Percentiles rank a stretch among this genome's conserved stretches.
phyloP scores from a whole-genome alignment of 2,329 filamentous ascomycete species.

The Trichoderma atroviride region DNA sequence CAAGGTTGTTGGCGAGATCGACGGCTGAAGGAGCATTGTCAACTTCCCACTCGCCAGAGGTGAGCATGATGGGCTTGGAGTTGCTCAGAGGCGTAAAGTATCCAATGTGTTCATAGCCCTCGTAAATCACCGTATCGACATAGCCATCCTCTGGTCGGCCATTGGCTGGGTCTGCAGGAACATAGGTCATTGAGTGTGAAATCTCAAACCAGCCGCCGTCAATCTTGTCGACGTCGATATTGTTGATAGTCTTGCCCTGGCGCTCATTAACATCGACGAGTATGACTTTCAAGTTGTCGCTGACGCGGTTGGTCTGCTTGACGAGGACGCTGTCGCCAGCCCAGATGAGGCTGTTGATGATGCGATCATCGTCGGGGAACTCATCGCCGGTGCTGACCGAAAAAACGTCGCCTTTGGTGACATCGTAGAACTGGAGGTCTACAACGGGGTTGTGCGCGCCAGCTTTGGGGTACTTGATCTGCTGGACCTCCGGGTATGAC shows the following conservation, averaged over 20 bases:
- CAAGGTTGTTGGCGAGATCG: constrained; percentile 80
- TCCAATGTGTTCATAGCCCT: constrained; percentile 86
- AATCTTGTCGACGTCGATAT: constrained; percentile 76
- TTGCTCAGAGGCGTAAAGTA: constrained; percentile 91
- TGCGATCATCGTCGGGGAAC: constrained; percentile 77
- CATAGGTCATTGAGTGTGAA: constrained; percentile 79
- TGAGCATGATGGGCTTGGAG: constrained; percentile 79
- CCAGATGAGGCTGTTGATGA: constrained; percentile 95
- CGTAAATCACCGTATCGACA: constrained; percentile 84
- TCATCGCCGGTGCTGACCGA: constrained; percentile 74
- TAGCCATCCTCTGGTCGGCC: constrained; percentile 85
- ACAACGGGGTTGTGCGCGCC: constrained; percentile 92
- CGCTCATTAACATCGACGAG: constrained; percentile 77
- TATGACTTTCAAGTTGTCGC: constrained; percentile 84
- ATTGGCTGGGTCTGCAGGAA: constrained; percentile 78
- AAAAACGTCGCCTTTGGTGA: constrained; percentile 76
- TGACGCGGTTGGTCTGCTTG: constrained; percentile 91
- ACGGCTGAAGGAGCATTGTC: constrained; percentile 81
- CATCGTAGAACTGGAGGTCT: constrained; percentile 84
- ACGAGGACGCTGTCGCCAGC: constrained; percentile 82
- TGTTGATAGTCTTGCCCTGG: constrained; percentile 76
- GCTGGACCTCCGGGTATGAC: constrained; percentile 82
- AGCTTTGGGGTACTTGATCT: constrained; percentile 97
- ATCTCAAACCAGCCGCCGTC: constrained; percentile 98
- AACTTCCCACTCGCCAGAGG: constrained; percentile 90